Evolutionary conservation across 106 monocot species (phyloP).

Genomic region (Acorus gramineus): DNA sequence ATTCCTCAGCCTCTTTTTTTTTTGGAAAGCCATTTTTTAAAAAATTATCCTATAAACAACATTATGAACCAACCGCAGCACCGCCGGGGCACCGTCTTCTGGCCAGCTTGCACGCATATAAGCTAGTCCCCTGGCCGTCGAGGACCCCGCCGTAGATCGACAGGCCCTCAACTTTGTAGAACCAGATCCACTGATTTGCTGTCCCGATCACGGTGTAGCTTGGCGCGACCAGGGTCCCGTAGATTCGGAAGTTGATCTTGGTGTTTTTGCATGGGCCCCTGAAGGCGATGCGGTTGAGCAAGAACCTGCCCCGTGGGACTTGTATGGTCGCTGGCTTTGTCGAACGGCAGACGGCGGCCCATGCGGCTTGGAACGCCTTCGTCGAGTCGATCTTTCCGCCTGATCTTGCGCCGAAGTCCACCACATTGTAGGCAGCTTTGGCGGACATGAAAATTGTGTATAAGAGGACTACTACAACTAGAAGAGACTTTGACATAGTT

Average conservation of each 20-base stretch:
- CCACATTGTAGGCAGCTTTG: conserved; percentile 16
- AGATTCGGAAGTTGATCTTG: conserved; percentile 4
- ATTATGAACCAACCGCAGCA: conserved; percentile 2
- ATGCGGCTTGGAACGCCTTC: conserved; percentile 28
- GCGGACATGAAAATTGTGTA: neutral
- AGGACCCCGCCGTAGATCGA: conserved; percentile 29
- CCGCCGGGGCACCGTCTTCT: conserved; percentile 21
- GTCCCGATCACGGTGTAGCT: neutral
- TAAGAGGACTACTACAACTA: neutral
- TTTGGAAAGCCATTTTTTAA: too few relatives aligned
- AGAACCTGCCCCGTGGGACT: conserved; percentile 32
- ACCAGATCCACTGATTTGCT: conserved; percentile 12
- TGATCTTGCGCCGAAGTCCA: conserved; percentile 29
- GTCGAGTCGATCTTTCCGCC: conserved; percentile 30
- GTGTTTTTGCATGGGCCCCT: conserved; percentile 35
- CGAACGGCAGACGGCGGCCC: conserved; percentile 32
- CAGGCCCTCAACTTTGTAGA: conserved; percentile 25
- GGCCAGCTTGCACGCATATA: conserved; percentile 29
- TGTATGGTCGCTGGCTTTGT: conserved; percentile 10
- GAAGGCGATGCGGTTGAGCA: conserved; percentile 21
- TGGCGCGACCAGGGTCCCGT: conserved; percentile 37
- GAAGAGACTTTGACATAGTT: too few relatives aligned
- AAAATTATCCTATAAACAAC: too few relatives aligned
- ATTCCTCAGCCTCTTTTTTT: too few relatives aligned
- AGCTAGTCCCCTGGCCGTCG: conserved; percentile 23